Percentiles rank a stretch among this genome's conserved stretches.
Conservation (phyloP, 768 basidiomycete species). For the Boletus rubescentipes region DNA sequence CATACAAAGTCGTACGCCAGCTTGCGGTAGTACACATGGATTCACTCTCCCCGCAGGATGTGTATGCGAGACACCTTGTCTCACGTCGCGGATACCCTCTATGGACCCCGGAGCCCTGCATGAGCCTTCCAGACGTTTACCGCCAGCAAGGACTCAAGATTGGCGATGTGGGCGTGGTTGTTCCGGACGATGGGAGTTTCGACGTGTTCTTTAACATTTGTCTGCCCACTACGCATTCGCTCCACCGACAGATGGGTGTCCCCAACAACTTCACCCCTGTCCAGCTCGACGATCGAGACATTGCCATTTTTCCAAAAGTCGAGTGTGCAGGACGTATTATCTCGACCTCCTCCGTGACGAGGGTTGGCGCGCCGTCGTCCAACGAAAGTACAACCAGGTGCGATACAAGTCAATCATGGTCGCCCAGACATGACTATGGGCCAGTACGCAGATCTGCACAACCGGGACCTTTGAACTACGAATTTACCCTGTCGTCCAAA, state of each 20-base stretch:
- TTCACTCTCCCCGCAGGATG: neutral
- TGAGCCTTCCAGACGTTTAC: neutral
- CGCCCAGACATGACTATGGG: neutral
- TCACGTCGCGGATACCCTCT: slow-evolving; percentile 3
- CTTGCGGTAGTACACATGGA: neutral
- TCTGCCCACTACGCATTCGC: neutral
- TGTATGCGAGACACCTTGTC: neutral
- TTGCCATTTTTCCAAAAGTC: neutral
- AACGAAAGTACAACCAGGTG: neutral
- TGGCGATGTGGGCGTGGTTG: neutral
- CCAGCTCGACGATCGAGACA: neutral
- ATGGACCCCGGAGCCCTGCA: neutral
- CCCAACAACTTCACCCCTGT: neutral
- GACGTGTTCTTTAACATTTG: neutral
- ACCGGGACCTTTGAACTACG: neutral
- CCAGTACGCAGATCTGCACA: neutral
- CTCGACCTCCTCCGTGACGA: neutral
- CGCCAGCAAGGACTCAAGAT: neutral
- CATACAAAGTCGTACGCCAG: no score
- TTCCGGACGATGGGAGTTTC: neutral
- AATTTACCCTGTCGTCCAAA: neutral
- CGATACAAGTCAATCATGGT: neutral
- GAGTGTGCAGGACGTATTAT: neutral
- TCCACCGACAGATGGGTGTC: neutral
- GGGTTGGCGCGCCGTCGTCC: neutral